Evolutionary conservation across 179 eudicot genomes (phyloP), one percentile per base, ranked within the genome.

Genomic region (Pouteria campechiana): DNA sequence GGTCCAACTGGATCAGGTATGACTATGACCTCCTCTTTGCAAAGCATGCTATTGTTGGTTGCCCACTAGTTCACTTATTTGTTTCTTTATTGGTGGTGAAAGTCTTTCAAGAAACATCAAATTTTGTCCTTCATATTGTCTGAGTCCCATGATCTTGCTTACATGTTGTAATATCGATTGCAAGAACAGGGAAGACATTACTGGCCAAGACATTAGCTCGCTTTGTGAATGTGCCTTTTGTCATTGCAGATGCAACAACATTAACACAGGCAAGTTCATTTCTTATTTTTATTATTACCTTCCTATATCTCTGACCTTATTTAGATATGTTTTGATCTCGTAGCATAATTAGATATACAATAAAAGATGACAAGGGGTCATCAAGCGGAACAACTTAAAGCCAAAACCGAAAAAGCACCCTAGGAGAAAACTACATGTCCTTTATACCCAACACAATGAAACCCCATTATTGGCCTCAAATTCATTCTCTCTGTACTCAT

Each of bases 1-100:
- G 89, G 89, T 17, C 83, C 89, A 37, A 79, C 89, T 58, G 89
- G 89, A 41, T 79, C 80, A 51, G 89, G 89, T 79, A 67, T 20
- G 48, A 12, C 17, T 31, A 27, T 44, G 25, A 0, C 12, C 21
- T 48, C 18, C 11, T 38, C 7, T 3, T 37, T 37, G 21, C 7
- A n/a, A n/a, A n/a, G n/a, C n/a, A n/a, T n/a, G n/a, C n/a, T n/a
- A n/a, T n/a, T n/a, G n/a, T n/a, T n/a, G n/a, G n/a, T n/a, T n/a
- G n/a, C n/a, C n/a, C n/a, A n/a, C n/a, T n/a, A n/a, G n/a, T n/a
- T n/a, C n/a, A n/a, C n/a, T n/a, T n/a, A n/a, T n/a, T n/a, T 12
- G 20, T 34, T 20, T 11, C 27, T 46, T 41, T 16, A 25, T 5
- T 27, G 7, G 19, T 3, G 19, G 39, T 14, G 31, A 25, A 35